Percentiles rank a stretch among this genome's conserved stretches.
phyloP scores from a whole-genome alignment of 2,329 filamentous ascomycete genomes.

The Allantophomopsis cytisporea region DNA sequence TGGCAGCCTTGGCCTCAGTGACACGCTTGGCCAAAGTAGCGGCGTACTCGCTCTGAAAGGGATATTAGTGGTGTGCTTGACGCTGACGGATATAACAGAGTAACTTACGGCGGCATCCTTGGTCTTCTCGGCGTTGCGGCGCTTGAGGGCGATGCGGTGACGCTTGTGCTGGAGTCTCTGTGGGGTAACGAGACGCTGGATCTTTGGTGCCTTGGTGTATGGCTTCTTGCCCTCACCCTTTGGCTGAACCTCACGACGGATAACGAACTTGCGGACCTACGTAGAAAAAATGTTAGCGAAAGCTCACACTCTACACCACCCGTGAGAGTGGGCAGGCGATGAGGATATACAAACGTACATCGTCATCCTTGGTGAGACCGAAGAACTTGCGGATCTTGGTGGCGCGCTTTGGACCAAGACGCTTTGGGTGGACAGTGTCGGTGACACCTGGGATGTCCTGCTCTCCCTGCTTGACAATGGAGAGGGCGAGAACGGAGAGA shows the following conservation, averaged over 20 bases:
- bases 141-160: conserved; percentile 95
- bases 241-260: conserved; percentile 93
- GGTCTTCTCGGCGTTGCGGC: conserved; percentile 88
- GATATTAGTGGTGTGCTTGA: conserved; percentile 15
- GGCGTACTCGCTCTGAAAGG: conserved; percentile 82
- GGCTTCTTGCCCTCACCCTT: conserved; percentile 95
- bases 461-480: conserved; percentile 97
- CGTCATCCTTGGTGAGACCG: conserved; percentile 99
- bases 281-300: conserved; percentile 18
- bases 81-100: background rate
- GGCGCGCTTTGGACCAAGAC: conserved; percentile 97
- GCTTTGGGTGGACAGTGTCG: conserved; percentile 97
- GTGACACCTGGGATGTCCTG: conserved; percentile 88
- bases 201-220: conserved; percentile 99
- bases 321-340: conserved; percentile 48
- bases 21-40: conserved; percentile 95
- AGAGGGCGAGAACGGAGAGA: conserved; percentile 85
- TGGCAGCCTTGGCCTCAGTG: conserved; percentile 85
- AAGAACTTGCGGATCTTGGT: conserved; percentile 99
- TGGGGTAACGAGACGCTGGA: conserved; percentile 98
- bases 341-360: conserved; percentile 73
- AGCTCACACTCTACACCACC: conserved; percentile 43
- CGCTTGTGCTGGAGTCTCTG: conserved; percentile 99
- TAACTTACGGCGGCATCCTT: conserved; percentile 94
- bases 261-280: conserved; percentile 98